These are phyloP conservation scores for Fistulifera pelliculosa DNA, from an alignment of 108 stramenopile species.

Conservation along the genomic window DNA sequence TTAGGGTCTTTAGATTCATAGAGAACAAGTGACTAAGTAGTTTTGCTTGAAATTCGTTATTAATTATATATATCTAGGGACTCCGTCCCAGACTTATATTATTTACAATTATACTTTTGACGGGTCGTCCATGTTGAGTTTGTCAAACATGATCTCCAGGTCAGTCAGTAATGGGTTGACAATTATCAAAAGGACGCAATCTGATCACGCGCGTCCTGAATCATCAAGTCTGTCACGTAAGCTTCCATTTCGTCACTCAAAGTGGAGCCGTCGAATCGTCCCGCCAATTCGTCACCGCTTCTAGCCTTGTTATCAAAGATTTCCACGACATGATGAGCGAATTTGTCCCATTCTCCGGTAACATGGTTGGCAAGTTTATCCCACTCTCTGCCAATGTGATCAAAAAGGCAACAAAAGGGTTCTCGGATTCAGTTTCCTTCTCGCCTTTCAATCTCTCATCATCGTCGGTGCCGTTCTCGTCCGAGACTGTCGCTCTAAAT, in stretches of 20 bases:
- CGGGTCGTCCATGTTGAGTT: slow-evolving; percentile 64
- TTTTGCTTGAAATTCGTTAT: no score
- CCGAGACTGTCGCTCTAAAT: not conserved
- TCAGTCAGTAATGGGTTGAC: slow-evolving; percentile 38
- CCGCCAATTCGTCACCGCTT: no score
- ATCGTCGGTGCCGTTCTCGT: not conserved
- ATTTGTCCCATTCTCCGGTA: slow-evolving; percentile 1
- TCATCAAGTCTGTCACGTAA: slow-evolving; percentile 34
- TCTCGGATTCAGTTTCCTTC: not conserved
- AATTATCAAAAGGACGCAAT: slow-evolving; percentile 32
- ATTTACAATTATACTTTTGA: slow-evolving; percentile 53
- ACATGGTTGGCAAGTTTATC: not conserved
- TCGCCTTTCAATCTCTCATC: not conserved
- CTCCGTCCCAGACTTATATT: no score
- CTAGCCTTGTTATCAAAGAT: not conserved
- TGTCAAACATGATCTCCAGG: slow-evolving; percentile 34
- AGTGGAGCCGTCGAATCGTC: no score
- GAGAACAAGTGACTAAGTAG: no score
- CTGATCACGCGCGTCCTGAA: slow-evolving; percentile 32
- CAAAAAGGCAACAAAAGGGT: not conserved
- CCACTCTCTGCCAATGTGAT: not conserved
- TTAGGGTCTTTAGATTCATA: no score
- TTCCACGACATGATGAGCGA: not conserved
- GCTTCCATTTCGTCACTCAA: slow-evolving; percentile 17
- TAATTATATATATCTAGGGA: no score